Percentiles rank a stretch among this genome's conserved stretches.
Conservation (phyloP, 1,284 basidiomycete species). For the Testicularia cyperi region DNA sequence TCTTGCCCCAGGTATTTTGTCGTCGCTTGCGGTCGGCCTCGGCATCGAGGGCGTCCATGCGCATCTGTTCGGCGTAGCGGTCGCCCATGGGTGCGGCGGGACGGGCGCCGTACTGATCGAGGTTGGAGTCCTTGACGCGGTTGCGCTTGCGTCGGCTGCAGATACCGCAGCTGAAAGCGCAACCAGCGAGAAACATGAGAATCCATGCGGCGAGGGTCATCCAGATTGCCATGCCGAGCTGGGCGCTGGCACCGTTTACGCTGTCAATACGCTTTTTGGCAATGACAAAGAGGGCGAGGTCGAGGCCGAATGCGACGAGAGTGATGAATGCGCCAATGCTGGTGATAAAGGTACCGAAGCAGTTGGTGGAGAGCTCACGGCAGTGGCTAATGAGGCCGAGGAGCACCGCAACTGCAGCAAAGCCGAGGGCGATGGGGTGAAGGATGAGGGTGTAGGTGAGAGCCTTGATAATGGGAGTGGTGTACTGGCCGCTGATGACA, state of each 20-base stretch:
- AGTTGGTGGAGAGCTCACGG: slow-evolving; percentile 31
- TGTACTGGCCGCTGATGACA: slow-evolving; percentile 34
- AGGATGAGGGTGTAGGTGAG: slow-evolving; percentile 54
- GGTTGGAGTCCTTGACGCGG: slow-evolving; percentile 36
- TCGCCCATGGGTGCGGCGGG: slow-evolving; percentile 16
- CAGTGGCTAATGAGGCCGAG: slow-evolving; percentile 50
- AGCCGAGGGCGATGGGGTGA: slow-evolving; percentile 43
- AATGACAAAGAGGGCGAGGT: slow-evolving; percentile 53
- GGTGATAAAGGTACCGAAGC: slow-evolving; percentile 43
- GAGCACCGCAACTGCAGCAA: slow-evolving; percentile 37
- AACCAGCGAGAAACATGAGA: slow-evolving; percentile 43
- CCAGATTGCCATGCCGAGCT: slow-evolving; percentile 50
- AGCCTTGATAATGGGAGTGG: slow-evolving; percentile 43
- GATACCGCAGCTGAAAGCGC: slow-evolving; percentile 46
- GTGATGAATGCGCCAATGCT: slow-evolving; percentile 42
- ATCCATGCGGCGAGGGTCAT: slow-evolving; percentile 52
- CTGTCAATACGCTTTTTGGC: slow-evolving; percentile 51
- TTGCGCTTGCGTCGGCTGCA: slow-evolving; percentile 36
- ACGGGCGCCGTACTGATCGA: slow-evolving; percentile 27
- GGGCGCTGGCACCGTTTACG: slow-evolving; percentile 40
- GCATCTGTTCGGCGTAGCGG: slow-evolving; percentile 45
- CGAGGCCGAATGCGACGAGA: slow-evolving; percentile 48
- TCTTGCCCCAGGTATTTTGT: slow-evolving; percentile 28
- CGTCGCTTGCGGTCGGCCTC: slow-evolving; percentile 45
- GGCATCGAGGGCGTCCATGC: slow-evolving; percentile 54